Evolutionary conservation across 192 early-diverging fungal genomes (phyloP).

Genomic region (Backusella parvicylindrica): DNA sequence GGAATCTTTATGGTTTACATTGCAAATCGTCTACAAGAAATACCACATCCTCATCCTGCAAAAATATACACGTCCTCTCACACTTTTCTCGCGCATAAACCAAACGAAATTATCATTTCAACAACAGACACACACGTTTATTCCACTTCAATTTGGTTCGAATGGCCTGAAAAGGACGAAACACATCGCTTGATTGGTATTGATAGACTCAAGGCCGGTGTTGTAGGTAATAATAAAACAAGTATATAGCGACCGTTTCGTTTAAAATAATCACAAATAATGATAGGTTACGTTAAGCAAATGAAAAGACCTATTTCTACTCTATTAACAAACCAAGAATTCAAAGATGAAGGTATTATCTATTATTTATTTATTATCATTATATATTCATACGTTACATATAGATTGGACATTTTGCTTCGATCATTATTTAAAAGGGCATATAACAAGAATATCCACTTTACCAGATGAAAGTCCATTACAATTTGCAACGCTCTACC

Average conservation of each 20-base stretch:
- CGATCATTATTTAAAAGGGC: conserved; percentile 23
- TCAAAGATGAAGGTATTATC: background rate
- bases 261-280: background rate
- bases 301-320: background rate
- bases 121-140: conserved; percentile 18
- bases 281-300: background rate
- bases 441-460: conserved; percentile 17
- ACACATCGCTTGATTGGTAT: conserved; percentile 5
- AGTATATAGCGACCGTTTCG: background rate
- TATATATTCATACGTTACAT: background rate
- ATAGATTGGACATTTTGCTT: conserved; percentile 21
- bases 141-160: conserved; percentile 25
- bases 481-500: conserved; percentile 27
- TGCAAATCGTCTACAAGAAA: conserved; percentile 31
- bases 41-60: conserved; percentile 25
- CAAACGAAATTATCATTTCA: conserved; percentile 22
- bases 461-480: background rate
- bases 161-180: conserved; percentile 1
- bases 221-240: background rate
- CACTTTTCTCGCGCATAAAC: background rate
- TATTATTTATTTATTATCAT: background rate
- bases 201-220: conserved; percentile 5
- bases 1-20: conserved; percentile 31
- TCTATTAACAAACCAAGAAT: background rate
- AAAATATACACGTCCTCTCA: conserved; percentile 3